phyloP scores from a whole-genome alignment of 1,139 yeast genomes.

The Magnusiomyces sp. region DNA sequence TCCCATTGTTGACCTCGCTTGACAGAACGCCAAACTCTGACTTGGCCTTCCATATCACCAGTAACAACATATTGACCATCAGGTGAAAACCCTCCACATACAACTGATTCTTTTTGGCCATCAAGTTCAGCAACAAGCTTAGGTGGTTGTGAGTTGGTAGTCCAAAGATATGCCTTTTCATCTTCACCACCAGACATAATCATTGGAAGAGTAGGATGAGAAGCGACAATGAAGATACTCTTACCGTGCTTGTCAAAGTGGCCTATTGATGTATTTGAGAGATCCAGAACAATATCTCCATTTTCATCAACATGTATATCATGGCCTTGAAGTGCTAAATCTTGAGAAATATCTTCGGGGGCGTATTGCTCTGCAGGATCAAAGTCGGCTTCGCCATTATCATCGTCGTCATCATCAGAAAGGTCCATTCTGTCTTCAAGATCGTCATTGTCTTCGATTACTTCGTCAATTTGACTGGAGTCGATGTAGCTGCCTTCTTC shows the following conservation, averaged over 20 bases:
- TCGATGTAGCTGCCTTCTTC: conserved; percentile 20
- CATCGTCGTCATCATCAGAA: conserved; percentile 13
- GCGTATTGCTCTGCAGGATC: conserved; percentile 16
- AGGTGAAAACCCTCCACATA: conserved; percentile 71
- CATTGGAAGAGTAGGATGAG: conserved; percentile 76
- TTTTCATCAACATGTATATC: conserved; percentile 17
- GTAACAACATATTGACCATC: conserved; percentile 78
- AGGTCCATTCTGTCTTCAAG: conserved; percentile 16
- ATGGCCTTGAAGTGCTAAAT: conserved; percentile 12
- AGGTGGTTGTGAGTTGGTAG: conserved; percentile 79
- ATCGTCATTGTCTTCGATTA: conserved; percentile 23
- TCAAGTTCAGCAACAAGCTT: conserved; percentile 62
- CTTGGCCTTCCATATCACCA: conserved; percentile 90
- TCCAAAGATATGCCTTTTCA: conserved; percentile 83
- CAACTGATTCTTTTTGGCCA: conserved; percentile 83
- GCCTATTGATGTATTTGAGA: conserved; percentile 80
- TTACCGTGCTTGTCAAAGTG: conserved; percentile 86
- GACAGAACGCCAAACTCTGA: conserved; percentile 61
- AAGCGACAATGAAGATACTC: conserved; percentile 66
- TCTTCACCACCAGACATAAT: conserved; percentile 90
- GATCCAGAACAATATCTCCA: conserved; percentile 55
- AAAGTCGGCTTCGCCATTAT: conserved; percentile 16
- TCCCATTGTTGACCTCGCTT: conserved; percentile 81
- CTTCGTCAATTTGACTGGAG: conserved; percentile 24
- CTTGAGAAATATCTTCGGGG: conserved; percentile 10